Evolutionary conservation across 1,139 yeast genomes (phyloP), one percentile per base, ranked within the genome.

Genomic region (Hyphopichia khmerensis): DNA sequence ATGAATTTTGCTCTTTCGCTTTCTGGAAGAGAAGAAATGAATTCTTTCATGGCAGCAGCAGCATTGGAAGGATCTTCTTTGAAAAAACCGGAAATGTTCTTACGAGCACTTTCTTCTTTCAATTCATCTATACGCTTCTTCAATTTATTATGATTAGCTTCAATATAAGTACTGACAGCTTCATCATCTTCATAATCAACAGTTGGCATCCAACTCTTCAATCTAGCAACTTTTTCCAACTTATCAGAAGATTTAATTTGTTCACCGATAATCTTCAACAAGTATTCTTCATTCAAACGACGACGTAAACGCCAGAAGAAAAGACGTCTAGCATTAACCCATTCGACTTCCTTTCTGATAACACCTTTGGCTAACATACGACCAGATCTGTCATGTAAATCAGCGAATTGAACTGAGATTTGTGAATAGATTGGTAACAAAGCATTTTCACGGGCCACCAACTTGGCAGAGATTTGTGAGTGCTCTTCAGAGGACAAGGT

Each of bases 271-370:
- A 87, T 79, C 65, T 80, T 83, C 64, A 89, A 74, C 59, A 91
- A 75, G 67, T 89, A 88, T 65, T 89, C 96, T 72, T 93, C 98
- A 64, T 87, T 85, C 67, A 95, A 76, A 70, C 97, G 88, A 72
- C 99, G 87, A 72, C 97, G 89, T 51, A 89, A 80, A 70, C 99
- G 84, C 99, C 99, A 93, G 93, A 89, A 93, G 82, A 93, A 95
- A 81, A 80, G 87, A 59, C 98, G 82, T 75, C 99, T 88, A 29
- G 98, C 81, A 43, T 90, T 78, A 38, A 68, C 67, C 97, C 97
- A 91, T 57, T 86, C 82, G 44, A 93, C 69, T 56, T 90, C 95
- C 65, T 85, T 84, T 55, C 86, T 79, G 56, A 93, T 89, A 43
- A 86, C 87, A 47, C 95, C 96, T 78, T 93, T 95, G 46, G 96